These are phyloP conservation scores for Termitomyces sp. DNA, from an alignment of 768 basidiomycete genomes.

Conservation along the genomic window DNA sequence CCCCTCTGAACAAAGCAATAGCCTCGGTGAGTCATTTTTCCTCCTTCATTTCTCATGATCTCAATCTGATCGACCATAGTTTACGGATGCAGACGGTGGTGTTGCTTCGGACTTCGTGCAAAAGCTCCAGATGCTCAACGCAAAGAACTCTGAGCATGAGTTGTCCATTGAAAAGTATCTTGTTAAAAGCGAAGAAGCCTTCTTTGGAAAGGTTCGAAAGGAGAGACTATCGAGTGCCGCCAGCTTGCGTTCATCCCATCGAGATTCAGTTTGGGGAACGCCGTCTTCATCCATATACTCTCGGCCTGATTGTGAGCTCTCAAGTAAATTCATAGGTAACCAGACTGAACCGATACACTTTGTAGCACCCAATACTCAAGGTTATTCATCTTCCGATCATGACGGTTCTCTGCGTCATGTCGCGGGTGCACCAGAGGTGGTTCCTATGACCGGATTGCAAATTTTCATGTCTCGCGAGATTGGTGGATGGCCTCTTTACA, in stretches of 20 bases:
- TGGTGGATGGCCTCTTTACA: constrained; percentile 88
- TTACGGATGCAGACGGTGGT: constrained; percentile 91
- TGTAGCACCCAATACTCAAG: constrained; percentile 50
- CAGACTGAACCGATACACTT: background rate
- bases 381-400: constrained; percentile 39
- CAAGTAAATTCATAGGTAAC: constrained; percentile 8
- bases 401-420: constrained; percentile 48
- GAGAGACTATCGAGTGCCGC: constrained; percentile 85
- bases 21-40: constrained; percentile 57
- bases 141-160: constrained; percentile 89
- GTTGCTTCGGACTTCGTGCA: constrained; percentile 89
- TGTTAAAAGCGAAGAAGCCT: constrained; percentile 88
- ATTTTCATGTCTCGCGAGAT: constrained; percentile 80
- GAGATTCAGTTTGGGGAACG: constrained; percentile 82
- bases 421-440: constrained; percentile 53
- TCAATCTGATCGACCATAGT: constrained; percentile 42
- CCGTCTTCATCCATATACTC: constrained; percentile 65
- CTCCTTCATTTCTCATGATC: background rate
- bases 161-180: constrained; percentile 91
- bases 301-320: constrained; percentile 69
- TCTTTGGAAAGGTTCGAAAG: constrained; percentile 87
- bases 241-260: constrained; percentile 73
- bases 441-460: constrained; percentile 82
- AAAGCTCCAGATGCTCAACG: constrained; percentile 71
- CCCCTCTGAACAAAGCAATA: constrained; percentile 92